Evolutionary conservation across 1,284 basidiomycete genomes (phyloP).

Genomic region (Fomitopsis pinicola): DNA sequence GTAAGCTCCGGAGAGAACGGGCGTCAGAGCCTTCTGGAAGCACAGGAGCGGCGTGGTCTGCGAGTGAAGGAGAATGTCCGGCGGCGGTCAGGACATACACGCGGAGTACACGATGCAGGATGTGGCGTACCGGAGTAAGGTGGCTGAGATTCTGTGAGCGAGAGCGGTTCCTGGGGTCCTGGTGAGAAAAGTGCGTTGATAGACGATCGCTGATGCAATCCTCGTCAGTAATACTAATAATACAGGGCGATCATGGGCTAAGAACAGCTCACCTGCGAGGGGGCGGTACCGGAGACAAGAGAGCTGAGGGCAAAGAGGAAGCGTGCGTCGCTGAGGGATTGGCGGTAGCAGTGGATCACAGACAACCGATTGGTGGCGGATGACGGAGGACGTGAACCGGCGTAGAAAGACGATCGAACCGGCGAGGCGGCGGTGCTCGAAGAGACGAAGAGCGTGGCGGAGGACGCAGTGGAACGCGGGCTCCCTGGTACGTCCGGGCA

Average conservation of each 20-base stretch:
- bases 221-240: background rate
- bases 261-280: background rate
- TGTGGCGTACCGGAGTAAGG: constrained; percentile 10
- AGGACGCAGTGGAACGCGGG: constrained; percentile 20
- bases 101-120: background rate
- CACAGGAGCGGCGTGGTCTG: constrained; percentile 4
- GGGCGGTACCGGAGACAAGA: background rate
- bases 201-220: constrained; percentile 1
- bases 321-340: constrained; percentile 22
- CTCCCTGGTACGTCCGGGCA: constrained; percentile 17
- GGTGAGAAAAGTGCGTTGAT: constrained; percentile 8
- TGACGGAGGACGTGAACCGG: constrained; percentile 20
- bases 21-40: constrained; percentile 2
- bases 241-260: background rate
- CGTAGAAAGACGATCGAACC: constrained; percentile 12
- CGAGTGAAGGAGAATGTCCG: background rate
- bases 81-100: background rate
- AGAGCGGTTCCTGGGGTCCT: constrained; percentile 9
- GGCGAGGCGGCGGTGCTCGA: constrained; percentile 16
- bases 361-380: constrained; percentile 26
- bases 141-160: constrained; percentile 7
- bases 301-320: constrained; percentile 21
- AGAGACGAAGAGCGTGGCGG: constrained; percentile 22
- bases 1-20: constrained; percentile 2
- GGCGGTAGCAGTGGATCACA: constrained; percentile 24